Evolutionary conservation across 2,329 filamentous ascomycete genomes (phyloP).

Genomic region (Cladosporium austrohemisphaericum): DNA sequence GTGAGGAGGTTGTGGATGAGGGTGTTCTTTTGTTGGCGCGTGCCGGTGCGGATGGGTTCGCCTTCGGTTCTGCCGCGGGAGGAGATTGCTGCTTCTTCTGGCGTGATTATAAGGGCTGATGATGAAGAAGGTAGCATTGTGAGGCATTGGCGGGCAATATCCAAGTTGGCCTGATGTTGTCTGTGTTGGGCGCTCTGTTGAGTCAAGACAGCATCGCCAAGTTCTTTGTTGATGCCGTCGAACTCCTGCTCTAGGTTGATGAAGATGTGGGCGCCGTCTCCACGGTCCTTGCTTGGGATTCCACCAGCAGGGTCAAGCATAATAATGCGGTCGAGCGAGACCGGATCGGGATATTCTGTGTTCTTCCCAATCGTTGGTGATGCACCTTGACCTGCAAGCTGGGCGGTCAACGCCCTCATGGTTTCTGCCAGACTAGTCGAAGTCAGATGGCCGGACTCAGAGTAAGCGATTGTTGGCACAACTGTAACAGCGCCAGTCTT

Average conservation of each 20-base stretch:
- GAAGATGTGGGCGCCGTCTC: conserved; percentile 70
- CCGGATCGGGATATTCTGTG: conserved; percentile 25
- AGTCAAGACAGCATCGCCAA: background rate
- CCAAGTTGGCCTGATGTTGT: conserved; percentile 66
- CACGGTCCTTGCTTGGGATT: conserved; percentile 63
- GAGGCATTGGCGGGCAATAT: conserved; percentile 66
- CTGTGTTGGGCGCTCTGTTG: conserved; percentile 26
- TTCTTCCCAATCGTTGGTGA: conserved; percentile 31
- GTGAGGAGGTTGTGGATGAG: conserved; percentile 94
- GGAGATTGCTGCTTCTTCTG: conserved; percentile 70
- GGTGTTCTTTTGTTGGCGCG: conserved; percentile 68
- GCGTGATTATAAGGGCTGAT: conserved; percentile 85
- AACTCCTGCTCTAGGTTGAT: conserved; percentile 94
- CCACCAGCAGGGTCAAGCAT: conserved; percentile 83
- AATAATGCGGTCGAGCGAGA: conserved; percentile 78
- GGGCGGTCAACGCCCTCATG: conserved; percentile 70
- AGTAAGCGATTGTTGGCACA: conserved; percentile 61
- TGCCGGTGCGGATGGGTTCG: conserved; percentile 37
- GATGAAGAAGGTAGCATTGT: conserved; percentile 76
- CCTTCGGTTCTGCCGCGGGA: conserved; percentile 29
- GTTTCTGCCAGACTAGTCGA: conserved; percentile 58
- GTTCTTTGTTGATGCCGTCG: conserved; percentile 59
- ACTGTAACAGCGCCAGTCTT: conserved; percentile 67
- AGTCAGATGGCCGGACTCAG: conserved; percentile 45
- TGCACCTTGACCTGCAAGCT: conserved; percentile 62